phyloP scores from a whole-genome alignment of 345 rosid species.

The Draba incana region DNA sequence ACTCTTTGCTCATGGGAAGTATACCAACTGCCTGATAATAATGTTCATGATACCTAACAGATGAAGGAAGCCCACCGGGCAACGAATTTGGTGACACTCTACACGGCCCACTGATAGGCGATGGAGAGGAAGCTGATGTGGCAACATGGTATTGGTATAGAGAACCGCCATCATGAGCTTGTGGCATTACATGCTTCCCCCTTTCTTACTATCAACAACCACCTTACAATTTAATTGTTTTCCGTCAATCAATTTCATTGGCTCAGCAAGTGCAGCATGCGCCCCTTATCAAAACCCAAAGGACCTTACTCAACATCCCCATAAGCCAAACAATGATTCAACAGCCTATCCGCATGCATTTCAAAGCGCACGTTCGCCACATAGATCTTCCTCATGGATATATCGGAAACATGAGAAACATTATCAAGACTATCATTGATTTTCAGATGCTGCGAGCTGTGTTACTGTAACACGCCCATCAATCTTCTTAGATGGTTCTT shows the following conservation, averaged over 20 bases:
- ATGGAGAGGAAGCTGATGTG: too few relatives aligned
- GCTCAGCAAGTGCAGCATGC: constrained; percentile 70
- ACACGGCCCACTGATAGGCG: too few relatives aligned
- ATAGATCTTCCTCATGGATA: constrained; percentile 71
- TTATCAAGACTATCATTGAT: constrained; percentile 52
- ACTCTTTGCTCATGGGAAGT: constrained; percentile 67
- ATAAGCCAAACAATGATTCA: constrained; percentile 54
- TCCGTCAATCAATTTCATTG: constrained; percentile 69
- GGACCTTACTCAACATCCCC: constrained; percentile 93
- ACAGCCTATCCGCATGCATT: constrained; percentile 64
- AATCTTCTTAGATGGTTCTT: constrained; percentile 79
- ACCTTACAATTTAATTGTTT: constrained; percentile 63
- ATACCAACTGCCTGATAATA: constrained; percentile 58
- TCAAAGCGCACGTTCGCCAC: constrained; percentile 74
- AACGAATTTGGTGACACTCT: constrained; percentile 56
- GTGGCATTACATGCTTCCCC: constrained; percentile 48
- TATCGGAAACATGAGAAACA: constrained; percentile 44
- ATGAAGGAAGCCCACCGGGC: constrained; percentile 56
- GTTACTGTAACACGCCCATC: constrained; percentile 77
- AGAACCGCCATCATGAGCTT: constrained; percentile 37
- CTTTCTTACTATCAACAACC: constrained; percentile 71
- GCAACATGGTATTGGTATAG: too few relatives aligned
- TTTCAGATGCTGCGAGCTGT: constrained; percentile 78
- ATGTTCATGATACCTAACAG: constrained; percentile 54
- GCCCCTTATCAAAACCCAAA: too few relatives aligned